Base-by-base conservation (phyloP, 1,284 basidiomycete genomes). In the Paramarasmius palmivorus region DNA sequence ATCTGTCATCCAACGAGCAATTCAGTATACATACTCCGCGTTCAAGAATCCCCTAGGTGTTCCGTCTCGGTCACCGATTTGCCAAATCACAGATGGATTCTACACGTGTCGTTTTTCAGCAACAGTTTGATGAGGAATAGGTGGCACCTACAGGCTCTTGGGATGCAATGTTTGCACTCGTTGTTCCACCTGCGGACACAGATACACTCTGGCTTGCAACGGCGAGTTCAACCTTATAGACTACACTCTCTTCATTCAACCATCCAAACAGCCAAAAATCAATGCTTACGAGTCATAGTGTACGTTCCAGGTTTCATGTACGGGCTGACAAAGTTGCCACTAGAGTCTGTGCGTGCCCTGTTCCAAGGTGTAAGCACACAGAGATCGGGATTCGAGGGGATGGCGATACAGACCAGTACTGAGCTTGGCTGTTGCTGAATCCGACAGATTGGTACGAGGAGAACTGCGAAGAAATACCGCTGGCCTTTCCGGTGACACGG, bases 261-360 rank as follows among this genome's bases (percentile, higher is more conserved):
- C 10, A 26, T 9, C 2, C 5, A 2, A 15, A 20, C 15, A 32
- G 20, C 14, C 26, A 25, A 23, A 22, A 20, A 12, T 15, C 36
- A 38, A 34, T n/a, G 54, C 65, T 47, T 41, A 70, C 69, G 56
- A 10, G 71, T 73, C 69, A 72, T 70, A 1, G 70, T 74, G 55
- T 74, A 75, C 0, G 72, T 74, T 20, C 73, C 73, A 19, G 73
- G 71, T 52, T 73, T 74, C 71, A 75, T 74, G 45, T 63, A 65
- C n/a, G 73, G 72, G 23, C 63, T 68, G n/a, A 66, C 65, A 58
- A 68, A 75, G 14, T 62, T 56, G 6, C 71, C 69, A 42, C 58
- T 63, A 4, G 67, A 62, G 49, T 64, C 65, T 4, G 68, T 64
- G 17, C 68, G 65, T 2, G 59, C 64, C 68, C 67, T 70, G 47